phyloP scores from a whole-genome alignment of 2,329 filamentous ascomycete species.

The Didymella pinodella region DNA sequence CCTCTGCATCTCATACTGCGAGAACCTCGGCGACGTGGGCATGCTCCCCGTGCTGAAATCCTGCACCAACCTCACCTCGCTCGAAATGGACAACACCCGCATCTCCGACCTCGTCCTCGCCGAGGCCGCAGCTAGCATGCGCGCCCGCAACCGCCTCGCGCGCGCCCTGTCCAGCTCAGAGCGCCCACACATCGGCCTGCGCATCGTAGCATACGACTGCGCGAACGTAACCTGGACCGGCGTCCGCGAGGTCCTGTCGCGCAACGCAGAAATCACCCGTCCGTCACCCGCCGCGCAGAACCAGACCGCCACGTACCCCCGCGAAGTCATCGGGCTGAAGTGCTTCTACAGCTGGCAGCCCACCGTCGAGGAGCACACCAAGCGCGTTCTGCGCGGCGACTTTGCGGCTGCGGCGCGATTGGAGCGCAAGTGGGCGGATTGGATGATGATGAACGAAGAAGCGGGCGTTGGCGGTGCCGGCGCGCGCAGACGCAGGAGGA shows the following conservation, averaged over 20 bases:
- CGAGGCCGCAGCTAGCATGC: slow-evolving; percentile 84
- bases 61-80: slow-evolving; percentile 71
- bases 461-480: slow-evolving; percentile 72
- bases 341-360: slow-evolving; percentile 96
- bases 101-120: slow-evolving; percentile 85
- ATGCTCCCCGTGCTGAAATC: slow-evolving; percentile 83
- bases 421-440: slow-evolving; percentile 90
- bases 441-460: slow-evolving; percentile 92
- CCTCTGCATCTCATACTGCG: slow-evolving; percentile 89
- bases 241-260: slow-evolving; percentile 82
- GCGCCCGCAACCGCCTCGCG: slow-evolving; percentile 65
- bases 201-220: slow-evolving; percentile 88
- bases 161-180: slow-evolving; percentile 42
- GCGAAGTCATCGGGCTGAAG: slow-evolving; percentile 84
- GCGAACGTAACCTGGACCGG: slow-evolving; percentile 92
- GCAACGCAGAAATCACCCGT: slow-evolving; percentile 77
- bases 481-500: slow-evolving; percentile 72
- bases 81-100: slow-evolving; percentile 93
- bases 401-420: slow-evolving; percentile 76
- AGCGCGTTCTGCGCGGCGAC: slow-evolving; percentile 81
- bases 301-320: slow-evolving; percentile 66
- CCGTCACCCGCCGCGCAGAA: slow-evolving; percentile 46
- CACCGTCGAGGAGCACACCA: slow-evolving; percentile 92
- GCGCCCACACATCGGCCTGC: slow-evolving; percentile 65
- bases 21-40: slow-evolving; percentile 80